Conservation (phyloP, 768 basidiomycete genomes). For the Rickenella mellea region DNA sequence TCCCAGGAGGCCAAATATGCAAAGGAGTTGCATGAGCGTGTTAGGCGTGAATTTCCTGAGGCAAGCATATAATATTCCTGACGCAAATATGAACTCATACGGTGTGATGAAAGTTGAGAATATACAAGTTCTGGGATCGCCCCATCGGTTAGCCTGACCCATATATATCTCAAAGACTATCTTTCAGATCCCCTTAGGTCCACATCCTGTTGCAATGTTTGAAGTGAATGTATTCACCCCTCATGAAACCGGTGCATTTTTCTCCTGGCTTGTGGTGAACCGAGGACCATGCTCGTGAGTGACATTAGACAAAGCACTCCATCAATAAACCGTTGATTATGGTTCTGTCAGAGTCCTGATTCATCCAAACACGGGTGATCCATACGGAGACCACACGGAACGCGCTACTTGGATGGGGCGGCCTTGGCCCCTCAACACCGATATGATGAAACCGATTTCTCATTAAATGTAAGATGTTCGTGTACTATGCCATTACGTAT, state of each 20-base stretch:
- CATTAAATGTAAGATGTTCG: too few species aligned
- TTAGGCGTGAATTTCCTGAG: constrained; percentile 63
- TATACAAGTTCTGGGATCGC: constrained; percentile 53
- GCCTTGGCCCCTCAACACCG: constrained; percentile 43
- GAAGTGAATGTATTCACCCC: constrained; percentile 60
- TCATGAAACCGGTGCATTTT: constrained; percentile 60
- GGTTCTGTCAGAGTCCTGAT: constrained; percentile 42
- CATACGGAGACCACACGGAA: constrained; percentile 52
- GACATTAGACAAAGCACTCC: neutral
- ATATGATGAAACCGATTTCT: constrained; percentile 25
- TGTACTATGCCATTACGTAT: too few species aligned
- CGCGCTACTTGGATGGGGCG: constrained; percentile 58
- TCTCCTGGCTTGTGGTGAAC: constrained; percentile 58
- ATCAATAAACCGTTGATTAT: neutral
- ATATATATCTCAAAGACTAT: neutral
- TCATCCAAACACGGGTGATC: constrained; percentile 59
- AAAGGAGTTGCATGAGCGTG: constrained; percentile 44
- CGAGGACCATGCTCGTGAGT: constrained; percentile 66
- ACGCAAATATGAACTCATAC: neutral
- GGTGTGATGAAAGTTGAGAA: constrained; percentile 35
- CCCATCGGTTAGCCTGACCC: constrained; percentile 40
- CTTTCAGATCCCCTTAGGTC: constrained; percentile 26
- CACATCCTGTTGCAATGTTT: constrained; percentile 66
- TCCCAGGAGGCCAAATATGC: constrained; percentile 38
- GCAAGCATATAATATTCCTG: constrained; percentile 17